Evolutionary conservation across 345 rosid genomes (phyloP).

Genomic region (Syzygium oleosum): DNA sequence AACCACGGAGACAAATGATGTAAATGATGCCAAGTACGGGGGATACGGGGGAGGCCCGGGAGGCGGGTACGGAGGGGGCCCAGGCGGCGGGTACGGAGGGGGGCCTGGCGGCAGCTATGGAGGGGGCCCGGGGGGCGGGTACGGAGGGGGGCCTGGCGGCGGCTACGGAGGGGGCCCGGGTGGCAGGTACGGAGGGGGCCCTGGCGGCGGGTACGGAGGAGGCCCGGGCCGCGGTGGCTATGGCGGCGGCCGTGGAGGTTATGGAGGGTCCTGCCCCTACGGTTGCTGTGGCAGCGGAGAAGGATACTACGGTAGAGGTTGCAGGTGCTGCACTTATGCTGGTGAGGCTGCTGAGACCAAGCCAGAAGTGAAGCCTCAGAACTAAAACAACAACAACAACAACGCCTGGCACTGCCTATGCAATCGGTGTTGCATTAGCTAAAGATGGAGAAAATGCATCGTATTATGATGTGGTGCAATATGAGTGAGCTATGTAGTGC

Average conservation of each 20-base stretch:
- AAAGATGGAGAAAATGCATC: neutral
- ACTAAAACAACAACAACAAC: neutral
- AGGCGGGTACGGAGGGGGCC: neutral
- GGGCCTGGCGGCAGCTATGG: too few species aligned
- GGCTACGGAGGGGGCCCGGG: neutral
- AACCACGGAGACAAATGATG: neutral
- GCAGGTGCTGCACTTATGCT: neutral
- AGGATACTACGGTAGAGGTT: neutral
- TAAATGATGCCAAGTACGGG: neutral
- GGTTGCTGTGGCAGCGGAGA: neutral
- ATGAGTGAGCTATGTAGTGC: neutral
- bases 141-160: neutral
- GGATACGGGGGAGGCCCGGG: neutral
- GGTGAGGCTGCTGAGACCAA: neutral
- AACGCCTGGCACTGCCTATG: neutral
- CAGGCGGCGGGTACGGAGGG: neutral
- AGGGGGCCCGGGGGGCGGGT: neutral
- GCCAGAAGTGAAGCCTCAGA: neutral
- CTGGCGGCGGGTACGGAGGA: neutral
- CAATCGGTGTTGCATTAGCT: neutral
- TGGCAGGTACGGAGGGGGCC: too few species aligned
- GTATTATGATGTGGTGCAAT: neutral
- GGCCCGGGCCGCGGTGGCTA: neutral
- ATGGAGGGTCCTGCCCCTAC: neutral
- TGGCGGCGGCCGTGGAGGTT: neutral